Percentiles rank a stretch among this genome's conserved stretches.
Conservation (phyloP, 371 early-diverging fungal genomes). For the Mortierella sp. region DNA sequence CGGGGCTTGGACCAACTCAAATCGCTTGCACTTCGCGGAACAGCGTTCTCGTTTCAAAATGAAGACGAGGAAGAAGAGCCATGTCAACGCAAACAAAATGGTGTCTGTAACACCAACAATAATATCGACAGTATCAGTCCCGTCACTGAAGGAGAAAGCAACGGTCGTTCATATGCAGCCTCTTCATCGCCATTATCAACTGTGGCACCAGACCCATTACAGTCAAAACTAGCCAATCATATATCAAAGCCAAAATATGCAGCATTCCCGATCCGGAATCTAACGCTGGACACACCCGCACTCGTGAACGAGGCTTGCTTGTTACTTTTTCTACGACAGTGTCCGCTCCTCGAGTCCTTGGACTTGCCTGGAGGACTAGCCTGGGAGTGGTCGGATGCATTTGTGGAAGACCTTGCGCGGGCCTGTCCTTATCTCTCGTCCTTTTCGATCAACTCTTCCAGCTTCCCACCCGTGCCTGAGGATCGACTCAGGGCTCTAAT, state of each 20-base stretch:
- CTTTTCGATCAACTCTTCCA: conserved; percentile 32
- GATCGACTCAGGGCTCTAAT: conserved; percentile 17
- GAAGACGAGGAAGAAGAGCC: neutral
- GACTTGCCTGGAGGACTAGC: conserved; percentile 26
- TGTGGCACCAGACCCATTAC: neutral
- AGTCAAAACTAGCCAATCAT: too few relatives aligned
- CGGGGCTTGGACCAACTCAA: conserved; percentile 8
- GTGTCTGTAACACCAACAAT: neutral
- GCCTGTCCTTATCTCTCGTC: conserved; percentile 10
- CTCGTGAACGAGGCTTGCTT: conserved; percentile 13
- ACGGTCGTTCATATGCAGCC: neutral
- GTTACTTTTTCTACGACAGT: conserved; percentile 11
- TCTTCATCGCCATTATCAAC: neutral
- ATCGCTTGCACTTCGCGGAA: conserved; percentile 21
- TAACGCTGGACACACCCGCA: conserved; percentile 21
- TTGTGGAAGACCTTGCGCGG: conserved; percentile 1
- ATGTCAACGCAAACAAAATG: too few relatives aligned
- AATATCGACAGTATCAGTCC: neutral
- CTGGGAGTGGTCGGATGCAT: conserved; percentile 22
- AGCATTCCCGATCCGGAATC: conserved; percentile 9
- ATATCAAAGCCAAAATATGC: too few relatives aligned
- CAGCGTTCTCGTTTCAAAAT: conserved; percentile 29
- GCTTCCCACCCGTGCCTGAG: conserved; percentile 8
- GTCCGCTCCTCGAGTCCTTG: conserved; percentile 25
- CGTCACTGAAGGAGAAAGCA: neutral